Evolutionary conservation across 139 green algal species (phyloP).

Genomic region (Chlorella ohadii): DNA sequence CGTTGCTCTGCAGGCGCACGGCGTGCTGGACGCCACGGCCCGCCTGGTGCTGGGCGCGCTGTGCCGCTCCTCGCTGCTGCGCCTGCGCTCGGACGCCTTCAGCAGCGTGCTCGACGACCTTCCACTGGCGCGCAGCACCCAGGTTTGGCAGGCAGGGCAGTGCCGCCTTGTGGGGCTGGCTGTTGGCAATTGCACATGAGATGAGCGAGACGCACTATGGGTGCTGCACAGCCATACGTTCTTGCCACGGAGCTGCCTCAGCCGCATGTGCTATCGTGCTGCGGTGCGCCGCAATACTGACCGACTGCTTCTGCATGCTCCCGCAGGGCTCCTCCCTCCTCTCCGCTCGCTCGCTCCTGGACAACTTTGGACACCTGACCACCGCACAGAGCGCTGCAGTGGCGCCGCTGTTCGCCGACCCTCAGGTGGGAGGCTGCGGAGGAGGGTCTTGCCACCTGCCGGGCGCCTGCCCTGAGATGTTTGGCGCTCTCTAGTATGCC

Average conservation of each 20-base stretch:
- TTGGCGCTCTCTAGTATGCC: too few species aligned
- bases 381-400: not conserved
- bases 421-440: conserved; percentile 10
- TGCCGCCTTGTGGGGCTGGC: not conserved
- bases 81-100: conserved; percentile 20
- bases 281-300: too few species aligned
- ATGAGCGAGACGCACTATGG: too few species aligned
- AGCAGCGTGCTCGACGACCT: not conserved
- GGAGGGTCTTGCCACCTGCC: too few species aligned
- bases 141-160: not conserved
- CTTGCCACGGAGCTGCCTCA: too few species aligned
- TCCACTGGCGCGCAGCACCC: not conserved
- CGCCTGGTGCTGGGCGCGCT: conserved; percentile 4
- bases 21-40: not conserved
- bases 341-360: not conserved
- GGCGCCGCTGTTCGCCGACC: conserved; percentile 17
- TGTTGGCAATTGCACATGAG: too few species aligned
- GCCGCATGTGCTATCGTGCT: too few species aligned
- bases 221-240: too few species aligned
- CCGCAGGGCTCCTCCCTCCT: conserved; percentile 13
- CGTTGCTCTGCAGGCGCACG: not conserved
- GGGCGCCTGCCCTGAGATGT: too few species aligned
- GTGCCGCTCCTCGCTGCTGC: conserved; percentile 25
- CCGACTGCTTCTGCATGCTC: not conserved
- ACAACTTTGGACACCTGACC: conserved; percentile 10